phyloP scores from a whole-genome alignment of 1,284 basidiomycete genomes.

The Fomitopsis schrenkii region DNA sequence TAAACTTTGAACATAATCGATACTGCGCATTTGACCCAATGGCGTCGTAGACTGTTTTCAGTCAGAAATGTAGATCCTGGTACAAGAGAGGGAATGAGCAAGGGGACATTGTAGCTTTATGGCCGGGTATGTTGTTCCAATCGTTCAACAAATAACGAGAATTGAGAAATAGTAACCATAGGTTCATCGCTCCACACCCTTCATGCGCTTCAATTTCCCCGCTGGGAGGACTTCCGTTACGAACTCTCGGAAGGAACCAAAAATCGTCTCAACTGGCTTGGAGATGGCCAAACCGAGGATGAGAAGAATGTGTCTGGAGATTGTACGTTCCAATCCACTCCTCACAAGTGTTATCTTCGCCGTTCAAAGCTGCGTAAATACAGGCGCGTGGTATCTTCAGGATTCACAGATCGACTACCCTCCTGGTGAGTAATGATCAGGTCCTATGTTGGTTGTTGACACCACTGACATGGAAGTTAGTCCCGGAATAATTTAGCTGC shows the following conservation, averaged over 20 bases:
- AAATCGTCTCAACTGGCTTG: conserved; percentile 56
- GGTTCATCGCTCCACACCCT: conserved; percentile 52
- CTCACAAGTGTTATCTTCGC: no score
- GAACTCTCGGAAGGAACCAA: conserved; percentile 38
- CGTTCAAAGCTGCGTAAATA: no score
- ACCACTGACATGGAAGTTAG: no score
- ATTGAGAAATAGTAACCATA: no score
- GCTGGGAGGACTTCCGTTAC: conserved; percentile 66
- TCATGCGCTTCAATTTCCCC: conserved; percentile 45
- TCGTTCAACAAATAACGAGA: conserved; percentile 15
- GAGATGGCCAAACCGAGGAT: conserved; percentile 47
- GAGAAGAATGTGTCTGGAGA: conserved; percentile 42
- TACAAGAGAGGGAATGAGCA: conserved; percentile 60
- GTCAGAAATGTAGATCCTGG: conserved; percentile 59
- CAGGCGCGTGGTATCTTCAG: no score
- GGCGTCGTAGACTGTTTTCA: conserved; percentile 47
- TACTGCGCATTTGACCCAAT: no score
- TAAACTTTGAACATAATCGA: no score
- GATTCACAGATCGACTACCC: no score
- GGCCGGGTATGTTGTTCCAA: conserved; percentile 41
- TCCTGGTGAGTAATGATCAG: no score
- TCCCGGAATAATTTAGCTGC: no score
- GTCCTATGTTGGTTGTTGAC: no score
- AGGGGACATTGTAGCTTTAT: conserved; percentile 52
- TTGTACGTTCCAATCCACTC: no score